phyloP scores from a whole-genome alignment of 2,329 filamentous ascomycete species.

The Penicillium oxalicum region DNA sequence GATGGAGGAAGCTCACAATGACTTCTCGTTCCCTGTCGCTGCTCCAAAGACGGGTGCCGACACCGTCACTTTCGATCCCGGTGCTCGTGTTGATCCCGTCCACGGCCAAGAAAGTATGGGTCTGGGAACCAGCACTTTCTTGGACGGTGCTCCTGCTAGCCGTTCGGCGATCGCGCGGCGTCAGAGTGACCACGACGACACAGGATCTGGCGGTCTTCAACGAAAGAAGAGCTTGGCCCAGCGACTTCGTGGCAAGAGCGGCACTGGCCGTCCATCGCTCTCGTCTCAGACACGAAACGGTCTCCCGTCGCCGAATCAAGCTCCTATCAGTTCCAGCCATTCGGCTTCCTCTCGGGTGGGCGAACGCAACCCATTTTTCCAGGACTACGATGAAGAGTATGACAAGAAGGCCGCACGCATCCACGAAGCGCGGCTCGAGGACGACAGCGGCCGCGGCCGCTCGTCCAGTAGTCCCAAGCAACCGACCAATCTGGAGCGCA shows the following conservation, averaged over 20 bases:
- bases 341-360: slow-evolving; percentile 32
- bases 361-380: slow-evolving; percentile 73
- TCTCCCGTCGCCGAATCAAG: slow-evolving; percentile 21
- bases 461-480: slow-evolving; percentile 57
- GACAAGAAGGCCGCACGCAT: slow-evolving; percentile 59
- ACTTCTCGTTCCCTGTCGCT: slow-evolving; percentile 54
- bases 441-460: slow-evolving; percentile 32
- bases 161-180: slow-evolving; percentile 69
- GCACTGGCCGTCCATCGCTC: slow-evolving; percentile 50
- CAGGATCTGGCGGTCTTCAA: slow-evolving; percentile 55
- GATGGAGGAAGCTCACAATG: slow-evolving; percentile 77
- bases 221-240: slow-evolving; percentile 95
- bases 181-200: slow-evolving; percentile 60
- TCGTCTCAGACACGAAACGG: slow-evolving; percentile 46
- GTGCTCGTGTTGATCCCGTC: slow-evolving; percentile 61
- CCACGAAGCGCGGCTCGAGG: slow-evolving; percentile 38
- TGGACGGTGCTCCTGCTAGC: slow-evolving; percentile 87
- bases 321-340: slow-evolving; percentile 25
- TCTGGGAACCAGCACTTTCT: slow-evolving; percentile 87
- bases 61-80: slow-evolving; percentile 58
- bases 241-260: slow-evolving; percentile 75
- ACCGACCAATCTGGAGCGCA: slow-evolving; percentile 53
- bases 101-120: slow-evolving; percentile 80
- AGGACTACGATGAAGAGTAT: slow-evolving; percentile 66
- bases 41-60: slow-evolving; percentile 30